Evolutionary conservation across 495 filamentous ascomycete species (phyloP).

Genomic region (Annulohypoxylon nitens): DNA sequence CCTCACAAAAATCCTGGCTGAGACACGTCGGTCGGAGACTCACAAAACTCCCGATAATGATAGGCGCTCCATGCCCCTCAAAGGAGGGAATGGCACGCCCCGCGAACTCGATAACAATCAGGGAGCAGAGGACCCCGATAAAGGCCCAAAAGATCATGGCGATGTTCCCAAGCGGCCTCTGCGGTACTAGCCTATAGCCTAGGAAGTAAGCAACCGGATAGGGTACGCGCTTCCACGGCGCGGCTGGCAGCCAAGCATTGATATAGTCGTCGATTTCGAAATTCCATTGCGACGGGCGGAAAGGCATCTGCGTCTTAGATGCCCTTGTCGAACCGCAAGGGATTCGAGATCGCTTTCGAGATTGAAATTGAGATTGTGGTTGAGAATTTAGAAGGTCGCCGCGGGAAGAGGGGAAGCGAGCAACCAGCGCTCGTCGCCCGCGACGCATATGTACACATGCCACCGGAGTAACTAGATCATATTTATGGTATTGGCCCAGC

Average conservation of each 20-base stretch:
- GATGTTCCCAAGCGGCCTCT: conserved; percentile 62
- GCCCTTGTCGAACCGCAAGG: background rate
- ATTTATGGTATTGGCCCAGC: conserved; percentile 18
- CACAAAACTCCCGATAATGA: conserved; percentile 67
- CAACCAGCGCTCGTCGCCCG: conserved; percentile 5
- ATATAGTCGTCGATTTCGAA: conserved; percentile 76
- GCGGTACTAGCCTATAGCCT: conserved; percentile 59
- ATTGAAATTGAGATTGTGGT: background rate
- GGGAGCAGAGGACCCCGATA: conserved; percentile 64
- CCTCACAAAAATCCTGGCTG: background rate
- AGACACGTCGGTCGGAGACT: conserved; percentile 31
- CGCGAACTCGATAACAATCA: conserved; percentile 61
- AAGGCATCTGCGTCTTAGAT: conserved; percentile 31
- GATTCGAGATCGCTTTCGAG: conserved; percentile 1
- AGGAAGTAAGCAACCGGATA: conserved; percentile 64
- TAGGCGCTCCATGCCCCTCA: conserved; percentile 54
- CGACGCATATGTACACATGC: conserved; percentile 13
- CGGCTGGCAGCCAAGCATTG: conserved; percentile 70
- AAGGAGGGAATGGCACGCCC: conserved; percentile 55
- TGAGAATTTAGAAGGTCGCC: background rate
- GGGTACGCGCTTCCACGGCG: conserved; percentile 61
- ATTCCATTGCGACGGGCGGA: conserved; percentile 55
- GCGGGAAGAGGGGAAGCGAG: conserved; percentile 1
- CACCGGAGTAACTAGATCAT: conserved; percentile 16
- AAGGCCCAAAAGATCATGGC: conserved; percentile 64